Evolutionary conservation across 306 rosid genomes (phyloP).

Genomic region (Argentina anserina): DNA sequence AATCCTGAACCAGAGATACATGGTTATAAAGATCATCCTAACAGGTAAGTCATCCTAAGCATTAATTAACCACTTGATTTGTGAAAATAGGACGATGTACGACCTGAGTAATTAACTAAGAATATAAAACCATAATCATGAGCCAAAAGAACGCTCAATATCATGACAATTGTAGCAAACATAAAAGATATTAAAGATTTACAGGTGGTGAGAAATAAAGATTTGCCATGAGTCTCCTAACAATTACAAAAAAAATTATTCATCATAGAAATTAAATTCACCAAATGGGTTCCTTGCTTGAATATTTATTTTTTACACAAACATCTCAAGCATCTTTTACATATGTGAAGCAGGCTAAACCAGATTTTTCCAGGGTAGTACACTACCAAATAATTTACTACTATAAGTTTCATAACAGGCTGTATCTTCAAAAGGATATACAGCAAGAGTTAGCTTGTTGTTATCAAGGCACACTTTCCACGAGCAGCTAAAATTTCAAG

Average conservation of each 20-base stretch:
- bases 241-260: background rate
- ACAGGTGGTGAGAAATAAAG: background rate
- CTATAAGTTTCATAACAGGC: background rate
- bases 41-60: background rate
- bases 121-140: background rate
- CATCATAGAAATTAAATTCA: background rate
- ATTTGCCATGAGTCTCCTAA: background rate
- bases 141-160: background rate
- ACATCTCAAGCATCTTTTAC: background rate
- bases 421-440: background rate
- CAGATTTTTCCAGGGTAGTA: background rate
- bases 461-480: background rate
- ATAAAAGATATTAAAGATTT: background rate
- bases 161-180: background rate
- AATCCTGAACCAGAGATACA: constrained; percentile 50
- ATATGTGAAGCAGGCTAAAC: background rate
- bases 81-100: background rate
- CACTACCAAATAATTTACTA: background rate
- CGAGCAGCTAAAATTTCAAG: background rate
- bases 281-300: background rate
- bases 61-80: background rate
- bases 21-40: background rate
- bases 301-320: background rate
- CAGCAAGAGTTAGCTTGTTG: constrained; percentile 19
- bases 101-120: too few species aligned